Base-by-base conservation (phyloP, 768 basidiomycete species). In the Ramaria rubella region DNA sequence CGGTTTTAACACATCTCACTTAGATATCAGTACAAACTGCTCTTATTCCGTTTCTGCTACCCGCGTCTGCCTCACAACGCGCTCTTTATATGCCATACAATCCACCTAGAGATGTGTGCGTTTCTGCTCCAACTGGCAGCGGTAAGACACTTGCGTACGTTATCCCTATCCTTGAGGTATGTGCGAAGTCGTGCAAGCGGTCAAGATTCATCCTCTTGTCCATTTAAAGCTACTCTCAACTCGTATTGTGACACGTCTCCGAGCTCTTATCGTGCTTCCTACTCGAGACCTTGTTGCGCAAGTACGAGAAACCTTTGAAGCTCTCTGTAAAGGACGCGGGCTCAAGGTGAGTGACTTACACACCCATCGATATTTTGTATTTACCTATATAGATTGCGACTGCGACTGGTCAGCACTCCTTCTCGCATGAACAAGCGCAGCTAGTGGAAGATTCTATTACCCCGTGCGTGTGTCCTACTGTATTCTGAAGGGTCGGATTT, bases 81-180 rank as follows among this genome's bases (percentile, higher is more conserved):
- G 68, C 74, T 1, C 69, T 93, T 9, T 90, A 91, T 64, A 72
- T 77, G 42, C 85, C 90, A 0, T 85, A 81, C 62, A 67, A 78
- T 56, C 77, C 81, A 33, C 84, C 84, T 26, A 77, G 77, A 26
- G 96, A 99, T 70, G 78, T 94, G 12, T 94, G 94, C 62, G 89
- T 95, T 12, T 96, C 93, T 7, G 96, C 96, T 1, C 96, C 96
- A 0, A 99, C 96, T 0, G 96, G 96, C 23, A 96, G 94, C 62
- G 96, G 96, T 0, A 99, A 99, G 70, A 99, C 95, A 0, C 77
- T 99, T 27, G 90, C 92, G n/a, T 99, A 99, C 71, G 90, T 86
- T 1, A 72, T 98, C 31, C 96, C 96, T 1, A 88, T 97, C 54
- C 77, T 96, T 29, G 92, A 96, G 78, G 92, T 87, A 57, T 57